phyloP scores from a whole-genome alignment of 164 flowering plant species.

The Macadamia integrifolia region DNA sequence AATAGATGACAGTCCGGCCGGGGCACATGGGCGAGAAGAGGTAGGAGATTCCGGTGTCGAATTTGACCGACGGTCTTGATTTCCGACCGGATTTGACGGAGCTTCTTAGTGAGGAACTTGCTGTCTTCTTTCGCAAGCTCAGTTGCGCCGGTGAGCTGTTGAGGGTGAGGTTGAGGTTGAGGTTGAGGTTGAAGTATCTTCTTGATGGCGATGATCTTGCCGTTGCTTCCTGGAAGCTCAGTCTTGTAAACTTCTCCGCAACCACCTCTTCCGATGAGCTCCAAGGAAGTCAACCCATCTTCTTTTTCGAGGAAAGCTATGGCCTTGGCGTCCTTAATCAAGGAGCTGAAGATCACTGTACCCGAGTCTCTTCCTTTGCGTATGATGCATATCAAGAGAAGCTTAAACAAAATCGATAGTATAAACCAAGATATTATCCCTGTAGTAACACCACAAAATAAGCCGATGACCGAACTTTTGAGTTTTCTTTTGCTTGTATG shows the following conservation, averaged over 20 bases:
- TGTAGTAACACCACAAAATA: slow-evolving; percentile 48
- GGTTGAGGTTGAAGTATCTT: slow-evolving; percentile 43
- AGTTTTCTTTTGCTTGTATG: slow-evolving; percentile 25
- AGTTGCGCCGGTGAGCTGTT: slow-evolving; percentile 26
- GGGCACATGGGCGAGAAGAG: slow-evolving; percentile 67
- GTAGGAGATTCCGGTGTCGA: slow-evolving; percentile 71
- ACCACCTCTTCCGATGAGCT: slow-evolving; percentile 75
- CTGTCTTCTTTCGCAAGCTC: slow-evolving; percentile 60
- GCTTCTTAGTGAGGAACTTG: slow-evolving; percentile 45
- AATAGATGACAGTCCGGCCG: slow-evolving; percentile 70
- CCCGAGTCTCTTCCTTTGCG: slow-evolving; percentile 37
- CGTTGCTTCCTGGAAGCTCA: slow-evolving; percentile 52
- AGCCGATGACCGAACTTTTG: slow-evolving; percentile 46
- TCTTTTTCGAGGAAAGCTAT: slow-evolving; percentile 72
- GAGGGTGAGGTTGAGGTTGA: slow-evolving; percentile 24
- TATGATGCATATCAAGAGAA: slow-evolving; percentile 27
- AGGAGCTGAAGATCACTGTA: slow-evolving; percentile 50
- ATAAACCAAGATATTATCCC: slow-evolving; percentile 55
- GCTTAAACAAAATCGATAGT: slow-evolving; percentile 47
- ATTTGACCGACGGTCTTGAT: slow-evolving; percentile 73
- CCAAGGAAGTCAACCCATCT: slow-evolving; percentile 49
- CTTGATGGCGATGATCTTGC: slow-evolving; percentile 72
- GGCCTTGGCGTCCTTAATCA: slow-evolving; percentile 60
- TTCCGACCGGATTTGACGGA: slow-evolving; percentile 80
- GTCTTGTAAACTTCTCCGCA: slow-evolving; percentile 85